Percentiles rank a stretch among this genome's conserved stretches.
Evolutionary conservation across 208 protist species (phyloP).

Genomic region (Crithidia fasciculata): DNA sequence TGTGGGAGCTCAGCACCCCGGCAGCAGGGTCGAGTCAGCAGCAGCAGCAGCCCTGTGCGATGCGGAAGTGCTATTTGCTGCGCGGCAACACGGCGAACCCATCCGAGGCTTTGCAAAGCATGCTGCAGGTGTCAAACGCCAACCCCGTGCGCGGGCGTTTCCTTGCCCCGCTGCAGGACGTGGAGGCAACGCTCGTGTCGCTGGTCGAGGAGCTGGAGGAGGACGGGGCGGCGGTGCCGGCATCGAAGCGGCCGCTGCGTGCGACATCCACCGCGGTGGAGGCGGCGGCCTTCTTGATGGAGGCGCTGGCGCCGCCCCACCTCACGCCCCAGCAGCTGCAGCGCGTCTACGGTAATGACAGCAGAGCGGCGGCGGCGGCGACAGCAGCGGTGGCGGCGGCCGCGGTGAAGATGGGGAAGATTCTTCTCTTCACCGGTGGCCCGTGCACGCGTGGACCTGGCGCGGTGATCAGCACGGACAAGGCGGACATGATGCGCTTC

Average conservation of each 20-base stretch:
- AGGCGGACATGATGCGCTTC: constrained; percentile 96
- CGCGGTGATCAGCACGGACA: constrained; percentile 86
- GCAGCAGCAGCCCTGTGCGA: not conserved
- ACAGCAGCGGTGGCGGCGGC: constrained; percentile 3
- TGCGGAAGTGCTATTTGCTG: constrained; percentile 77
- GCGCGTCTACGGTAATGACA: constrained; percentile 13
- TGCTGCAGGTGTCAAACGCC: constrained; percentile 62
- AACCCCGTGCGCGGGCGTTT: constrained; percentile 89
- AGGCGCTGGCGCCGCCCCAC: constrained; percentile 45
- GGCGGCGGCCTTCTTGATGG: constrained; percentile 65
- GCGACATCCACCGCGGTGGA: constrained; percentile 77
- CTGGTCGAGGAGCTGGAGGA: constrained; percentile 66
- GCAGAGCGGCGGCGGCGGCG: constrained; percentile 5
- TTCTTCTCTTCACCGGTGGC: constrained; percentile 96
- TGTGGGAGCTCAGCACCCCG: constrained; percentile 75
- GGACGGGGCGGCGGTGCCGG: constrained; percentile 52
- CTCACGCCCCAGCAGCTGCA: constrained; percentile 13
- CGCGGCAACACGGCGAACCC: constrained; percentile 66
- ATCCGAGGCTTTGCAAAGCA: constrained; percentile 39
- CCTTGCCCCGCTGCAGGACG: constrained; percentile 94
- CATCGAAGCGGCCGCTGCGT: constrained; percentile 64
- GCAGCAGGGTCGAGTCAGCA: constrained; percentile 21
- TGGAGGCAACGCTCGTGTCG: constrained; percentile 69
- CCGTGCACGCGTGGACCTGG: constrained; percentile 95
- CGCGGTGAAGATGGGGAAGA: constrained; percentile 41